Evolutionary conservation across 306 rosid genomes (phyloP), one percentile per base, ranked within the genome.

Genomic region (Ammopiptanthus mongolicus): DNA sequence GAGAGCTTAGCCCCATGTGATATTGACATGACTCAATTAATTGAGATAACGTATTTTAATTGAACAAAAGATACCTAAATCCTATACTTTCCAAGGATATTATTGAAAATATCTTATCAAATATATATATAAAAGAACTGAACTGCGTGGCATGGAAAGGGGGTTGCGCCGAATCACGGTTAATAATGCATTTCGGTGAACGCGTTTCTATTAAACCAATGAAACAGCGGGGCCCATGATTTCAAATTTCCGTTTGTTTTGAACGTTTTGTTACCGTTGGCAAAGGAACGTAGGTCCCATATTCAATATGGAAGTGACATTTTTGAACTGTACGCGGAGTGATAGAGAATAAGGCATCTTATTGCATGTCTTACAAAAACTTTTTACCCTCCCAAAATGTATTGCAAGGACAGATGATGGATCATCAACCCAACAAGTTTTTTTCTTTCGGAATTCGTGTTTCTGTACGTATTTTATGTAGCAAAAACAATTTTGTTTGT

Each of bases 261-360:
- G 60, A 44, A 34, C 63, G 58, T 22, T 83, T 83, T 60, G 51
- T 23, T 62, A 68, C 91, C 93, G 91, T 90, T 66, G 66, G 76
- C 47, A 5, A 3, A 3, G 56, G 15, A 76, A 76, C 65, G 0
- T 3, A 29, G 51, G 86, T 69, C 63, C 79, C 63, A 53, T 9
- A 81, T 88, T 79, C 76, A 53, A 84, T 73, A 41, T 42, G 56
- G 53, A 19, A 73, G n/a, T 13, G 3, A 9, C 48, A 60, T 59
- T 53, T 88, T 80, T 58, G 75, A 82, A 85, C 48, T 37, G 65
- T 62, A 69, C 73, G 14, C 33, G 47, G 76, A 51, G 53, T 5
- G 39, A 5, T 6, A 5, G 11, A 37, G 2, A 37, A 39, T 5
- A 41, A 41, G 17, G 29, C 67, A 14, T 41, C 58, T 6, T 52